Evolutionary conservation across 2,329 filamentous ascomycete species (phyloP).

Genomic region (Microcyclospora pomicola): DNA sequence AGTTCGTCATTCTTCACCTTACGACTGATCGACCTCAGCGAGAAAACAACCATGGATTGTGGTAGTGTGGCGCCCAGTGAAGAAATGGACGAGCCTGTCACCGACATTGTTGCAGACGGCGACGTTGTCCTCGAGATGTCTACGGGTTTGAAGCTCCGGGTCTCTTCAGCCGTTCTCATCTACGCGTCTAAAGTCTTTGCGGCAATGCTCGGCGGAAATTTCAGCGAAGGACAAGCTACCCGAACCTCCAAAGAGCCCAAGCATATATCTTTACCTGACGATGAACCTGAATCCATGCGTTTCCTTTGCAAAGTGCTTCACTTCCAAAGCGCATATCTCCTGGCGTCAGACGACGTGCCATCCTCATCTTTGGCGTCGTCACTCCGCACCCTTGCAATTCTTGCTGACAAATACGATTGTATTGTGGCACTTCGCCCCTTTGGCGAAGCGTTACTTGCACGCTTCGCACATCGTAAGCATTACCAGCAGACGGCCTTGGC

Average conservation of each 20-base stretch:
- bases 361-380: not conserved
- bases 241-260: not conserved
- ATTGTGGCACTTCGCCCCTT: not conserved
- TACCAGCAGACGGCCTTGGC: too few species aligned
- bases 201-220: conserved; percentile 2
- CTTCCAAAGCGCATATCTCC: too few species aligned
- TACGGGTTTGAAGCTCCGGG: not conserved
- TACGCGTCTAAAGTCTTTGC: conserved; percentile 2
- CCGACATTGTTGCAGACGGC: not conserved
- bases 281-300: not conserved
- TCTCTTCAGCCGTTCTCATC: conserved; percentile 1
- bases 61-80: too few species aligned
- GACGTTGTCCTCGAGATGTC: conserved; percentile 2
- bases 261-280: conserved; percentile 1
- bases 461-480: too few species aligned
- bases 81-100: too few species aligned
- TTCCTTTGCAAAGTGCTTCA: not conserved
- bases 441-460: not conserved
- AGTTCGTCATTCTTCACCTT: too few species aligned
- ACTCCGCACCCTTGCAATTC: not conserved
- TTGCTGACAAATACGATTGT: conserved; percentile 4
- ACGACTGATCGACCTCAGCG: too few species aligned
- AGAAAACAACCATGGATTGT: too few species aligned
- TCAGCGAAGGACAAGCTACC: conserved; percentile 2
- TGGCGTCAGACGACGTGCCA: not conserved